Evolutionary conservation across 441 rosid genomes (phyloP).

Genomic region (Mallotus japonicus): DNA sequence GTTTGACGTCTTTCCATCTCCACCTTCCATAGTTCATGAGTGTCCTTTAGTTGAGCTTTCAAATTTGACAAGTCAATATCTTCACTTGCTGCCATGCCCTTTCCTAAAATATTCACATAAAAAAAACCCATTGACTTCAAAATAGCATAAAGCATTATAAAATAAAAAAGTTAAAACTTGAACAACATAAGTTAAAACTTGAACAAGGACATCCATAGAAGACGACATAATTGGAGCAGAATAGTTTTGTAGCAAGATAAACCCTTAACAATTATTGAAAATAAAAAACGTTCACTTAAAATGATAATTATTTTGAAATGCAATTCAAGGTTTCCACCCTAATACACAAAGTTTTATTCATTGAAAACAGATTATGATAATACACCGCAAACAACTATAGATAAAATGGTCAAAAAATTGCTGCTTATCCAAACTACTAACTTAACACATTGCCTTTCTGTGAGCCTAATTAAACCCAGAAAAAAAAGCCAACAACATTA

Average conservation of each 20-base stretch:
- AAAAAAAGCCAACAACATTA: too few relatives aligned
- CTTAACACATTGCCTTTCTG: neutral
- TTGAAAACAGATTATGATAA: neutral
- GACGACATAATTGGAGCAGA: neutral
- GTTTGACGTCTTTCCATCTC: slow-evolving; percentile 50
- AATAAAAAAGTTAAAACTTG: neutral
- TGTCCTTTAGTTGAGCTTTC: slow-evolving; percentile 42
- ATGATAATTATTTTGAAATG: neutral
- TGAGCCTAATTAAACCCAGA: neutral
- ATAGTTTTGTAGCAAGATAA: neutral
- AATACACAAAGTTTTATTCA: neutral
- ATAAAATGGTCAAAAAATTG: neutral
- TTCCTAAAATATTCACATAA: slow-evolving; percentile 19
- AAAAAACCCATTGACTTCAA: neutral
- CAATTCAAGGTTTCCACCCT: neutral
- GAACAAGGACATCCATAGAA: neutral
- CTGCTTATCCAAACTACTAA: neutral
- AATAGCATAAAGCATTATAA: neutral
- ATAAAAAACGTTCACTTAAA: neutral
- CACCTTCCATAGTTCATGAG: slow-evolving; percentile 51
- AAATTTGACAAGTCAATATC: slow-evolving; percentile 38
- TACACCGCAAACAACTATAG: neutral
- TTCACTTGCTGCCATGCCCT: slow-evolving; percentile 59
- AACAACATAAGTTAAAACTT: neutral
- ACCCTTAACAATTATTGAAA: neutral